Base-by-base conservation (phyloP, 768 basidiomycete genomes). In the Butyriboletus loyo region DNA sequence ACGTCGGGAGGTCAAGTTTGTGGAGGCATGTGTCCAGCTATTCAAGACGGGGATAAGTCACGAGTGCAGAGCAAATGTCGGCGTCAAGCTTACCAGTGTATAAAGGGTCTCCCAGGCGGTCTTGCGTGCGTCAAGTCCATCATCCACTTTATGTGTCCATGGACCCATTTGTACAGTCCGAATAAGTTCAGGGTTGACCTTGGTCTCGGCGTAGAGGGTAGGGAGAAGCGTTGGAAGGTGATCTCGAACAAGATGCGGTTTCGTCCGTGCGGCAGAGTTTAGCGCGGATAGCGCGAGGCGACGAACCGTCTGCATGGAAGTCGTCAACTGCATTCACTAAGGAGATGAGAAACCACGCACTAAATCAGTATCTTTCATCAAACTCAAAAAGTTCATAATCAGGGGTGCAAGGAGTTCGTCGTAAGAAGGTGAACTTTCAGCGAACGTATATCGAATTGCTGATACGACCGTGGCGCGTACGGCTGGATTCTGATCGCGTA, bases 21-120 rank as follows among this genome's bases (percentile, higher is more conserved):
- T 80, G 76, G 51, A 98, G 78, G 67, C 92, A 98, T 2, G 93
- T 98, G 61, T 96, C 92, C 52, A 97, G 82, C 92, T 94, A 53
- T 37, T 43, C 15, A 38, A 7, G 17, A 24, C 4, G 22, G 38
- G 45, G 1, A 46, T 58, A 35, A 40, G 41, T 43, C 42, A 34
- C 36, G 5, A 21, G 17, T 1, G 0, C 25, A 24, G 10, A 17
- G 9, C 19, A 11, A 50, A 21, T 19, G 17, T 22, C 4, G n/a
- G 7, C n/a, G 4, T 35, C 8, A 6, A 10, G 70, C 87, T 59
- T 61, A 94, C 92, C 60, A 98, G 71, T 19, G 94, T 97, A 67
- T 97, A 95, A 77, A 98, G 91, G 1, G 94, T 93, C 71, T 99
- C 97, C 70, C 91, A 98, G 2, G 97, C 96, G 0, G 92, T 95